Evolutionary conservation across 2,329 filamentous ascomycete genomes (phyloP).

Genomic region (Pseudogymnoascus sp.): DNA sequence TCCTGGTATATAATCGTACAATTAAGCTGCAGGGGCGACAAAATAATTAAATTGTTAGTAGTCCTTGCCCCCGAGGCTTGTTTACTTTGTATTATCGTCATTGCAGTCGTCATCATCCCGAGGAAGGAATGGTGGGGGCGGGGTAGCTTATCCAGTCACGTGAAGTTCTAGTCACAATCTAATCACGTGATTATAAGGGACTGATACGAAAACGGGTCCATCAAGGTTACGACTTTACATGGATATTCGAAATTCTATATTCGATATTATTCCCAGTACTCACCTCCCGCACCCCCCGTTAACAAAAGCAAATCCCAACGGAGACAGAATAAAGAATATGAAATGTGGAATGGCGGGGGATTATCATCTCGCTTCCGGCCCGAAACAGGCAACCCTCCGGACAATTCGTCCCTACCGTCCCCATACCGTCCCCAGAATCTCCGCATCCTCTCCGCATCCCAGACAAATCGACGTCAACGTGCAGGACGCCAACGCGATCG

Average conservation of each 20-base stretch:
- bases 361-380: background rate
- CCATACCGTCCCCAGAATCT: background rate
- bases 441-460: background rate
- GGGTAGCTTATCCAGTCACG: background rate
- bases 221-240: background rate
- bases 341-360: background rate
- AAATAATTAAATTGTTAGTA: background rate
- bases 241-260: background rate
- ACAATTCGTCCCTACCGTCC: background rate
- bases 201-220: background rate
- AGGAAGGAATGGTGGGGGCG: background rate
- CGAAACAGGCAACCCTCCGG: background rate
- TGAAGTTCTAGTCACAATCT: background rate
- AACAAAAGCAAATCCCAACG: no score
- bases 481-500: background rate
- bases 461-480: background rate
- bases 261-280: no score
- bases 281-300: no score
- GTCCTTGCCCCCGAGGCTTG: background rate
- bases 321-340: conserved; percentile 3
- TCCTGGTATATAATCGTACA: background rate
- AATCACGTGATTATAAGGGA: background rate
- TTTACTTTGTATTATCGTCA: background rate
- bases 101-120: background rate
- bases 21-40: background rate